A percentile compares a stretch with the other conserved stretches of the same genome.
These are phyloP conservation scores for Ceratocystis smalleyi DNA, from an alignment of 2,329 filamentous ascomycete genomes.

Conservation along the genomic window DNA sequence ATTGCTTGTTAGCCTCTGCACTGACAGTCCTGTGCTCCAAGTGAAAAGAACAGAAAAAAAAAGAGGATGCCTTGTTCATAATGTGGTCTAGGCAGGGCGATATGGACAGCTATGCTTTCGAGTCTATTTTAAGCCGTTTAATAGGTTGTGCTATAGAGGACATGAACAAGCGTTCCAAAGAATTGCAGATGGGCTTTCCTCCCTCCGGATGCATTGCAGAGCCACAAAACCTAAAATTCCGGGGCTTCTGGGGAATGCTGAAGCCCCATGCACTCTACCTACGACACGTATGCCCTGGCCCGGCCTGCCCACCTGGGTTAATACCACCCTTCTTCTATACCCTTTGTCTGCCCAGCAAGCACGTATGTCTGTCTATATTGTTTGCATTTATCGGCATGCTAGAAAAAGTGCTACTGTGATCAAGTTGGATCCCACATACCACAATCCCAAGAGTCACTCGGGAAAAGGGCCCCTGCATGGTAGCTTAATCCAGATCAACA, in stretches of 20 bases:
- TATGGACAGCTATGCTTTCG: neutral
- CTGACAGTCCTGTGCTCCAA: neutral
- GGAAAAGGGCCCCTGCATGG: neutral
- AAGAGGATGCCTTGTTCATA: neutral
- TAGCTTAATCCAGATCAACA: neutral
- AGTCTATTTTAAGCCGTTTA: neutral
- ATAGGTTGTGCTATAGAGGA: neutral
- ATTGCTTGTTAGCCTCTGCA: neutral
- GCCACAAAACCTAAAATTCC: neutral
- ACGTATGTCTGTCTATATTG: too few relatives aligned
- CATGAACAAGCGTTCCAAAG: neutral
- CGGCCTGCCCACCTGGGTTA: neutral
- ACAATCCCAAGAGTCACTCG: neutral
- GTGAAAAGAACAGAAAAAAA: neutral
- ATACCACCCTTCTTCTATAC: neutral
- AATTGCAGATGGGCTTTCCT: neutral
- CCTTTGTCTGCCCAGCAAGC: too few relatives aligned
- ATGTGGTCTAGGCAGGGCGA: neutral
- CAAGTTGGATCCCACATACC: neutral
- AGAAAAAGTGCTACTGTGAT: neutral
- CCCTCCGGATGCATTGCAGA: neutral
- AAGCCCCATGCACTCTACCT: neutral
- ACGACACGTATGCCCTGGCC: neutral
- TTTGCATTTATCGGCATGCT: neutral
- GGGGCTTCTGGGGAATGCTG: neutral